Evolutionary conservation across 1,284 basidiomycete species (phyloP), one percentile per base, ranked within the genome.

Genomic region (Pseudozyma thailandica): DNA sequence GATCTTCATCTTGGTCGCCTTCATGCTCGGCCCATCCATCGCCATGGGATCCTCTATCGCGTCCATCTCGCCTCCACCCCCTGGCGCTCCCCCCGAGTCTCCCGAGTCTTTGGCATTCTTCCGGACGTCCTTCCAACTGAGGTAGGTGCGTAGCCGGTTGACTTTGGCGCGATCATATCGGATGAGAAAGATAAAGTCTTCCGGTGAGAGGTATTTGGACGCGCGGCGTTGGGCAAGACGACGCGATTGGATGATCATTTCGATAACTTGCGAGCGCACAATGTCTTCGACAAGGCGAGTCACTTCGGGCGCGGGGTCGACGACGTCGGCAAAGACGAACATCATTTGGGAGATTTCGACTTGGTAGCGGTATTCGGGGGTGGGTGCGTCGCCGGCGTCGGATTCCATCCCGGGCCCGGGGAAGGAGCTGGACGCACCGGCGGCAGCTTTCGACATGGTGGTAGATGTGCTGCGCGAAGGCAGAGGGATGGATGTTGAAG

Each of bases 51-150:
- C 72, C 2, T 72, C 66, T 16, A 78, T 33, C 10, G 52, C 71
- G 25, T 71, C 69, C 44, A 66, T 58, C 23, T 58, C 62, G 15
- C 51, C 18, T 13, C 41, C 62, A 1, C 63, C 71, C 6, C 60
- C 66, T 5, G 50, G 47, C 1, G 90, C 90, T 16, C 89, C 91
- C 12, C 88, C 91, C 3, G 33, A 91, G 41, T 80, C 82, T 9
- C 78, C 78, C 12, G 60, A 72, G 48, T 96, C 93, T 79, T 96
- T 96, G 7, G 93, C 93, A 72, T 93, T 92, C 80, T 96, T 96
- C 16, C 95, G 88, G 7, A 98, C 94, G 72, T 97, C 95, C 81
- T 96, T 97, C 94, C 95, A 98, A 0, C 91, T 92, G n/a, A 98
- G 87, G 80, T 97, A 98, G 10, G 93, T 96, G 25, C 93, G 85